Evolutionary conservation across 139 green algal genomes (phyloP), one percentile per base, ranked within the genome.

Genomic region (Chlamydomonas eustigma): DNA sequence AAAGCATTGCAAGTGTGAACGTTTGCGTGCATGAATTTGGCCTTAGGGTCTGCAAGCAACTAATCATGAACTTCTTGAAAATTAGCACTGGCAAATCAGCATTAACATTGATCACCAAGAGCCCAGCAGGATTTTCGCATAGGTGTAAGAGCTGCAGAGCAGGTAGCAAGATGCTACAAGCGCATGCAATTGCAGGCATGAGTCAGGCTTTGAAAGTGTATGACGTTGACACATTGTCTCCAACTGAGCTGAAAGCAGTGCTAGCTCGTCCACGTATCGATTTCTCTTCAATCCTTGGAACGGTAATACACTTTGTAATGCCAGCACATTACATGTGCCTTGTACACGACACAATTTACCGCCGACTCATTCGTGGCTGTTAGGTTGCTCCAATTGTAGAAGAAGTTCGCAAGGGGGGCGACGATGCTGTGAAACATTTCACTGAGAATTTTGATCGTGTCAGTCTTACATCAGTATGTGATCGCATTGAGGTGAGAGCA

Each of bases 381-480:
- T 85, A 97, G 93, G 92, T 97, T 8, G 64, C 75, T 0, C 96
- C 96, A 0, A 99, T 99, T 58, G 85, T 96, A 39, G 91, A 98
- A 39, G 80, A 87, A 32, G 95, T 99, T 18, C 82, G 88, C 4
- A 24, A 65, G 0, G 74, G 87, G 1, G 95, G 95, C 1, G 95
- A 99, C 73, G 91, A 78, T 1, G 96, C 96, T 4, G 94, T 99
- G n/a, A 78, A 66, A 24, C 85, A 95, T 28, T 95, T 89, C 68
- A 99, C 96, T 1, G 71, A 77, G 1, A 96, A 94, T 76, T 99
- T 99, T 85, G 95, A 99, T 81, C 75, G 77, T 0, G 92, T 93
- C 1, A 32, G 92, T 4, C 77, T 97, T 22, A 80, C 90, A 0
- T 66, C 39, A 0, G 83, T 95, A 4, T 96, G 94, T 64, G 79